A percentile compares a stretch with the other conserved stretches of the same genome.
Conservation (phyloP, 2,329 filamentous ascomycete genomes). For the Elsinoe ampelina region DNA sequence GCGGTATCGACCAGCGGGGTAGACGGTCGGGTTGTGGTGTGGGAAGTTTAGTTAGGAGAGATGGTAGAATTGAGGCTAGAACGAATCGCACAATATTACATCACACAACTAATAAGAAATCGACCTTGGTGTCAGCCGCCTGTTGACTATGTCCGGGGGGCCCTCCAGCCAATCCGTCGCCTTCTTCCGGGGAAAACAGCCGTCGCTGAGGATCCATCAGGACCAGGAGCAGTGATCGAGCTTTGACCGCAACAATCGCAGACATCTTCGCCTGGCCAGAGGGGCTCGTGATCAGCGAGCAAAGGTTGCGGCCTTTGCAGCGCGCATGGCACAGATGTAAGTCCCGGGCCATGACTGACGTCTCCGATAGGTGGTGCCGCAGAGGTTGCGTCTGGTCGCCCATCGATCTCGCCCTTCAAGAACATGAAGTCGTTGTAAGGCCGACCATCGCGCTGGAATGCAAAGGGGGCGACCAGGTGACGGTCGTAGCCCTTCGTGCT, state of each 20-base stretch:
- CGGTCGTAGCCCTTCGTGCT: neutral
- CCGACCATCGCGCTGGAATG: neutral
- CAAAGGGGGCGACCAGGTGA: neutral
- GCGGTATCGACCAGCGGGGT: slow-evolving; percentile 58
- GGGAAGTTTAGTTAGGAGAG: slow-evolving; percentile 31
- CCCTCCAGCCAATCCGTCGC: neutral
- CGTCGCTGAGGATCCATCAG: neutral
- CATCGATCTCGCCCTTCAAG: neutral
- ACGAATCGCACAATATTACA: neutral
- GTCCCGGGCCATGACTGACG: too few species aligned
- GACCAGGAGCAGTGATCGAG: neutral
- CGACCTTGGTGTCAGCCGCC: too few species aligned
- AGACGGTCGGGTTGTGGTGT: slow-evolving; percentile 40
- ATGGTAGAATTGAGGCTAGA: neutral
- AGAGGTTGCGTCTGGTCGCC: too few species aligned
- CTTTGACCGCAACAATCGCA: neutral
- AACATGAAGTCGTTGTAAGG: neutral
- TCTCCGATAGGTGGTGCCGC: too few species aligned
- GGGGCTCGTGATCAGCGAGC: neutral
- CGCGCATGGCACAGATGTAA: too few species aligned
- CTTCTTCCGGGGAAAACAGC: neutral
- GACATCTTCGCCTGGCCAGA: neutral
- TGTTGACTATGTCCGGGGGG: neutral
- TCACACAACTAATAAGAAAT: neutral
- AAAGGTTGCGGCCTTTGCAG: too few species aligned